Percentiles rank a stretch among this genome's conserved stretches.
Conservation (phyloP, 495 filamentous ascomycete genomes). For the Lasiosphaeria ovina region DNA sequence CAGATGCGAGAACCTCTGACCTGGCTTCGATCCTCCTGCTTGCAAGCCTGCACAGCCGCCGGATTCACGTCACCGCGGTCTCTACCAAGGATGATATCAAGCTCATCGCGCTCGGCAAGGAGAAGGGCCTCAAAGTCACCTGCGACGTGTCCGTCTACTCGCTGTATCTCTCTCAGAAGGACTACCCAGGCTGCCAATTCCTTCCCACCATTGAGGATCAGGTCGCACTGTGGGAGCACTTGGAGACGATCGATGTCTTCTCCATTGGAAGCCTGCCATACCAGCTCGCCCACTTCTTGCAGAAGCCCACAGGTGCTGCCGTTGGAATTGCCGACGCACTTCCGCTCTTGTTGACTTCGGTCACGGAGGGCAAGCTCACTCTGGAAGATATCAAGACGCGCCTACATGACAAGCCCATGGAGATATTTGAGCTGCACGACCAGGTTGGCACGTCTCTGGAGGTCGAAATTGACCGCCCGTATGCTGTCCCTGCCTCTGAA, state of each 20-base stretch:
- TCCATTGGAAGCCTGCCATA: slow-evolving; percentile 80
- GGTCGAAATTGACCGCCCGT: slow-evolving; percentile 69
- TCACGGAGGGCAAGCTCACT: slow-evolving; percentile 71
- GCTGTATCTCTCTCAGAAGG: slow-evolving; percentile 74
- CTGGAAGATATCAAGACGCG: slow-evolving; percentile 69
- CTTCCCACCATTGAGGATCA: slow-evolving; percentile 72
- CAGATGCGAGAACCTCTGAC: slow-evolving; percentile 81
- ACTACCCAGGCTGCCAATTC: slow-evolving; percentile 66
- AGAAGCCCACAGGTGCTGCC: slow-evolving; percentile 50
- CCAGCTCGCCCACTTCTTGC: slow-evolving; percentile 63
- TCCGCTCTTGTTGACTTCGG: slow-evolving; percentile 75
- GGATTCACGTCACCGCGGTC: slow-evolving; percentile 80
- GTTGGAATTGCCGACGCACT: slow-evolving; percentile 74
- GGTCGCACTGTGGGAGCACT: slow-evolving; percentile 74
- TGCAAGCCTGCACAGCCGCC: slow-evolving; percentile 78
- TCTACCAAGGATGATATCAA: slow-evolving; percentile 80
- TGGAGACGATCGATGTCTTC: slow-evolving; percentile 78
- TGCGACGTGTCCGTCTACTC: slow-evolving; percentile 82
- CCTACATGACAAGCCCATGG: slow-evolving; percentile 78
- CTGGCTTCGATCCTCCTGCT: slow-evolving; percentile 76
- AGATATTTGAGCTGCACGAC: slow-evolving; percentile 84
- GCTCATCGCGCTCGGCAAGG: slow-evolving; percentile 76
- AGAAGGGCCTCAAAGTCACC: slow-evolving; percentile 79
- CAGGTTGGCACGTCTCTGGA: slow-evolving; percentile 72
- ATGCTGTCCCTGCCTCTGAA: slow-evolving; percentile 52